Conservation (phyloP, 1,284 basidiomycete species). For the Crepidotus sp. region DNA sequence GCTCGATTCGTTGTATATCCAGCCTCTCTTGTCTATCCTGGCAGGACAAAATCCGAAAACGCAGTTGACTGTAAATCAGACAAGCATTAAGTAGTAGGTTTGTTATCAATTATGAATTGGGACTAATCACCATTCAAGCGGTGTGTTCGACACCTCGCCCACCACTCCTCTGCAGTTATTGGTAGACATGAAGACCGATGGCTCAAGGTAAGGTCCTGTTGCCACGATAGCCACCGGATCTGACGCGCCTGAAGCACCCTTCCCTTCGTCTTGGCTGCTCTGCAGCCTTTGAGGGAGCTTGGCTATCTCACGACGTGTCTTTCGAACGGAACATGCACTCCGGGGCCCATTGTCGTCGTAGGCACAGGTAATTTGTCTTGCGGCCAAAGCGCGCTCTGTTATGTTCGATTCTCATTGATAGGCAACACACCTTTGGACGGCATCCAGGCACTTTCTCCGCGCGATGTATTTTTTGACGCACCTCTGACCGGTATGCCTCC, state of each 20-base stretch:
- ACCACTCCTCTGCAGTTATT: constrained; percentile 37
- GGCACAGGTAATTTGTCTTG: constrained; percentile 30
- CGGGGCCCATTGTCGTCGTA: constrained; percentile 36
- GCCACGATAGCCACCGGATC: background rate
- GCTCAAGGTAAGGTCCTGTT: constrained; percentile 27
- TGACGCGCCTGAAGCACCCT: constrained; percentile 29
- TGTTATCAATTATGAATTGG: background rate
- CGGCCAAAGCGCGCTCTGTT: constrained; percentile 2
- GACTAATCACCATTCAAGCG: constrained; percentile 22
- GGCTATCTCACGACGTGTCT: constrained; percentile 41
- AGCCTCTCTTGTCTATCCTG: constrained; percentile 38
- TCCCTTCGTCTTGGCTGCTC: constrained; percentile 35
- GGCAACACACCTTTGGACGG: constrained; percentile 44
- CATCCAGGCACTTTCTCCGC: constrained; percentile 35
- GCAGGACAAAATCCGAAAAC: constrained; percentile 35
- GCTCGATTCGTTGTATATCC: constrained; percentile 38
- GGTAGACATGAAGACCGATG: constrained; percentile 47
- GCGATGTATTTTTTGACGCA: constrained; percentile 49
- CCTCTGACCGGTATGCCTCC: constrained; percentile 34
- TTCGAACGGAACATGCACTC: constrained; percentile 31
- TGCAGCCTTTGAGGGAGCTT: constrained; percentile 37
- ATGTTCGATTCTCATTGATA: background rate
- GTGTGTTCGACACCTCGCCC: constrained; percentile 41
- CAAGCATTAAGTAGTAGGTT: constrained; percentile 32
- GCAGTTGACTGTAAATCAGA: constrained; percentile 33